Evolutionary conservation across 805 yeast species (phyloP).

Genomic region (Yarrowia osloensis): DNA sequence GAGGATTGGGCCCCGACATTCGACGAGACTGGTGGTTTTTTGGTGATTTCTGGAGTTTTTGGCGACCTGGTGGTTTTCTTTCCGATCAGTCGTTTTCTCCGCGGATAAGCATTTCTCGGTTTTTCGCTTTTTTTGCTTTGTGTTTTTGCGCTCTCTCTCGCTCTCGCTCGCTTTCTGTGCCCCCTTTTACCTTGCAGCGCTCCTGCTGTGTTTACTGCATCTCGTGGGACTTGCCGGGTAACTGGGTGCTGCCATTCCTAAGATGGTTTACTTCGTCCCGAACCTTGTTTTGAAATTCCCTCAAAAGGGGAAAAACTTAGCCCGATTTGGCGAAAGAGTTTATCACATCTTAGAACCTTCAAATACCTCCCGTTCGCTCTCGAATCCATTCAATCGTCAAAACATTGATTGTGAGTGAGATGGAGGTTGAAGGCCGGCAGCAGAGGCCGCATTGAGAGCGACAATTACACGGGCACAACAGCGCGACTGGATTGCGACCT

Average conservation of each 20-base stretch:
- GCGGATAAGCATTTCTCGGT: slow-evolving; percentile 3
- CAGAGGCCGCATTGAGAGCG: neutral
- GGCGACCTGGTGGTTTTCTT: neutral
- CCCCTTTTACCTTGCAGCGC: slow-evolving; percentile 27
- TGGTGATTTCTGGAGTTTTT: neutral
- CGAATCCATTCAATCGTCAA: slow-evolving; percentile 9
- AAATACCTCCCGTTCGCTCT: slow-evolving; percentile 22
- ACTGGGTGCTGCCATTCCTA: slow-evolving; percentile 18
- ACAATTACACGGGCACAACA: neutral
- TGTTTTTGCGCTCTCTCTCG: neutral
- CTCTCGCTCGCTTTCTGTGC: neutral
- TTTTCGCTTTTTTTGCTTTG: neutral
- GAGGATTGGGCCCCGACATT: neutral
- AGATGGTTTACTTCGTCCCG: slow-evolving; percentile 8
- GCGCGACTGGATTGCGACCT: neutral
- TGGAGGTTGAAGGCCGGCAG: neutral
- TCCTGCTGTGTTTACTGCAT: slow-evolving; percentile 10
- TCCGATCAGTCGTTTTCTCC: neutral
- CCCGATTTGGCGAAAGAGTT: slow-evolving; percentile 29
- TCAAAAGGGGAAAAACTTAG: slow-evolving; percentile 29
- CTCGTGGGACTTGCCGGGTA: slow-evolving; percentile 14
- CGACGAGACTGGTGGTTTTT: neutral
- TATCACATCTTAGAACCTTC: slow-evolving; percentile 2
- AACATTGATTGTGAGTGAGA: slow-evolving; percentile 20
- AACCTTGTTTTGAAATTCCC: slow-evolving; percentile 24